A percentile compares a stretch with the other conserved stretches of the same genome.
phyloP scores from a whole-genome alignment of 1,284 basidiomycete genomes.

The Cutaneotrichosporon sp. region DNA sequence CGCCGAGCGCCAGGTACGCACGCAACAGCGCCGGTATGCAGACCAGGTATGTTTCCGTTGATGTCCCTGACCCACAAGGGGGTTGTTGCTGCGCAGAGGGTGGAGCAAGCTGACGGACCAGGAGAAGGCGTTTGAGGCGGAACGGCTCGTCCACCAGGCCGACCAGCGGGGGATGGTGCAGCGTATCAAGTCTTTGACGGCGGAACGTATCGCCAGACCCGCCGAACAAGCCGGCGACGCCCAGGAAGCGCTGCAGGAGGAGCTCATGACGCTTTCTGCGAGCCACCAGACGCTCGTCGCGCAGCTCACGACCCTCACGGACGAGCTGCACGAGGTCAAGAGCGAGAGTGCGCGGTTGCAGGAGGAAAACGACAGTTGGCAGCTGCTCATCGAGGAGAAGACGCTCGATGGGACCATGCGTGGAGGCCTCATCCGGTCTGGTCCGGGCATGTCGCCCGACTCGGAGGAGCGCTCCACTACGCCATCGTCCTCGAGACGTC shows the following conservation, averaged over 20 bases:
- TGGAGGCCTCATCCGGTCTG: slow-evolving; percentile 28
- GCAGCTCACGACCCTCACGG: slow-evolving; percentile 33
- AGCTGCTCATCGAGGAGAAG: slow-evolving; percentile 79
- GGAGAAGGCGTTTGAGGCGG: slow-evolving; percentile 43
- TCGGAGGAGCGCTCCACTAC: background rate
- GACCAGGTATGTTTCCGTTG: slow-evolving; percentile 36
- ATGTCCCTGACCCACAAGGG: no score
- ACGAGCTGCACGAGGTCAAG: slow-evolving; percentile 39
- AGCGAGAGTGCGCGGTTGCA: slow-evolving; percentile 32
- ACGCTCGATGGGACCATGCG: slow-evolving; percentile 80
- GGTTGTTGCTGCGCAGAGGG: no score
- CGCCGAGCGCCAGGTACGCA: slow-evolving; percentile 31
- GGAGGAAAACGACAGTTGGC: slow-evolving; percentile 92
- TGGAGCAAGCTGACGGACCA: slow-evolving; percentile 25
- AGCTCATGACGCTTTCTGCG: slow-evolving; percentile 34
- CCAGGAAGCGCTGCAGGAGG: slow-evolving; percentile 28
- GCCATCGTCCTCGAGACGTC: slow-evolving; percentile 1
- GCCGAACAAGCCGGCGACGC: slow-evolving; percentile 8
- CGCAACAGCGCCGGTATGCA: slow-evolving; percentile 30
- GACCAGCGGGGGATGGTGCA: slow-evolving; percentile 36
- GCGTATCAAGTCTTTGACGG: slow-evolving; percentile 26
- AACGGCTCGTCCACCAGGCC: slow-evolving; percentile 37
- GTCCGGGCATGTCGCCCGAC: background rate
- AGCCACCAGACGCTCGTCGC: slow-evolving; percentile 35
- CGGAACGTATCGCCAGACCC: slow-evolving; percentile 7